A percentile compares a stretch with the other conserved stretches of the same genome.
Evolutionary conservation across 192 early-diverging fungal genomes (phyloP).

Genomic region (Backusella tarrabulga): DNA sequence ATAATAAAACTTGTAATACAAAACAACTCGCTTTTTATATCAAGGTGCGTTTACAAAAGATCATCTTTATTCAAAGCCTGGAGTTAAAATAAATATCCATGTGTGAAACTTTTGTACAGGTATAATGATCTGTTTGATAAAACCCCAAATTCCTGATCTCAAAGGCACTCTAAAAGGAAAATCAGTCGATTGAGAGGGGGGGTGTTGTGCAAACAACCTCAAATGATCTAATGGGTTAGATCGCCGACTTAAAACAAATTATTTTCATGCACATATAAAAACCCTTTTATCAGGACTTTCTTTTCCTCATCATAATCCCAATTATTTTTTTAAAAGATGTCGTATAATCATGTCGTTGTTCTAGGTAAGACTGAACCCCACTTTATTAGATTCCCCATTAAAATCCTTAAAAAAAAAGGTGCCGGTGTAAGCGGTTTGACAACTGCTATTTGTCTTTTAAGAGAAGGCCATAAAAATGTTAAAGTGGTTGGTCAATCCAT

Average conservation of each 20-base stretch:
- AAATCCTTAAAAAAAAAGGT: conserved; percentile 34
- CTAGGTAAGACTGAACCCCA: conserved; percentile 1
- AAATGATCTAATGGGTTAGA: conserved; percentile 67
- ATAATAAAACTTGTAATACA: too few relatives aligned
- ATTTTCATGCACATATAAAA: neutral
- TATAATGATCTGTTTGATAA: too few relatives aligned
- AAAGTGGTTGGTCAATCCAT: conserved; percentile 56
- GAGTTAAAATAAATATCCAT: too few relatives aligned
- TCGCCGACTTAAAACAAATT: neutral
- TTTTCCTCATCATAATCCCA: neutral
- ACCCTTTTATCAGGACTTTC: neutral
- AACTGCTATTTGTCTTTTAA: conserved; percentile 61
- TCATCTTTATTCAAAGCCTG: too few relatives aligned
- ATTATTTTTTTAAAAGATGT: neutral
- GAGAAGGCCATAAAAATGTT: conserved; percentile 54
- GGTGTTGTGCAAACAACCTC: conserved; percentile 49
- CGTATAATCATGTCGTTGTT: neutral
- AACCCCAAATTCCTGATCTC: neutral
- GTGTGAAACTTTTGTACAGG: too few relatives aligned
- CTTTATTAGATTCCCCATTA: too few relatives aligned
- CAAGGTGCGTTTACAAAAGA: too few relatives aligned
- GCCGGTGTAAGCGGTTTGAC: conserved; percentile 83
- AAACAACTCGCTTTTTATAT: too few relatives aligned
- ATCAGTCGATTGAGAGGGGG: neutral
- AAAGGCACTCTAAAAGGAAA: neutral